Evolutionary conservation across 768 basidiomycete species (phyloP), one percentile per base, ranked within the genome.

Genomic region (Lentinula aciculospora): DNA sequence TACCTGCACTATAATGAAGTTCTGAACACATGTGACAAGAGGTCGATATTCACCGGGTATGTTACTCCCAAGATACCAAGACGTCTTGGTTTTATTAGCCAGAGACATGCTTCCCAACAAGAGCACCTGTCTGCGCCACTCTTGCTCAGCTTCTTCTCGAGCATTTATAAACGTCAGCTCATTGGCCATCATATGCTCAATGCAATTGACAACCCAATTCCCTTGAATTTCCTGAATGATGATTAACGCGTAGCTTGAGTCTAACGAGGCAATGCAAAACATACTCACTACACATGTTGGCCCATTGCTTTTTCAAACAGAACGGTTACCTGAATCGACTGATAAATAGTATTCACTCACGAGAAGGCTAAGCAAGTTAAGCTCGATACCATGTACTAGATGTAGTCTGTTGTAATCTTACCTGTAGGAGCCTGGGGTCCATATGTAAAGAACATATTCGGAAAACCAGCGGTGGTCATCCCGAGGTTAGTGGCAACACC

Each of bases 141-240:
- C 36, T 12, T 36, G 9, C 17, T 57, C 56, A 10, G 56, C 56
- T 36, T 47, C 56, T 23, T 17, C 31, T 17, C 2, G 28, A n/a
- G 56, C 45, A 25, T 48, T 17, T 1, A 57, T 57, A 3, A 5
- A 23, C 10, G 56, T 48, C 19, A 47, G 39, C 0, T 57, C 45
- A 25, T 63, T 56, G 13, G 56, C 12, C 7, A 58, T 58, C 58
- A 63, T 63, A 55, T 60, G 23, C 12, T 44, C 46, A 15, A 68
- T 56, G 44, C 63, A 69, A 34, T 67, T 48, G 32, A 62, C 42
- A 40, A 69, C 62, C 68, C 68, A 69, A 36, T 62, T 58, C 10
- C 65, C 60, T 63, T 68, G 66, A 21, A 65, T 44, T 59, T 68
- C 66, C 68, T 68, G 34, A 8, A n/a, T n/a, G n/a, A n/a, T n/a